A percentile compares a stretch with the other conserved stretches of the same genome.
These are phyloP conservation scores for Phytophthora cryptogea DNA, from an alignment of 352 stramenopile genomes.

Conservation along the genomic window DNA sequence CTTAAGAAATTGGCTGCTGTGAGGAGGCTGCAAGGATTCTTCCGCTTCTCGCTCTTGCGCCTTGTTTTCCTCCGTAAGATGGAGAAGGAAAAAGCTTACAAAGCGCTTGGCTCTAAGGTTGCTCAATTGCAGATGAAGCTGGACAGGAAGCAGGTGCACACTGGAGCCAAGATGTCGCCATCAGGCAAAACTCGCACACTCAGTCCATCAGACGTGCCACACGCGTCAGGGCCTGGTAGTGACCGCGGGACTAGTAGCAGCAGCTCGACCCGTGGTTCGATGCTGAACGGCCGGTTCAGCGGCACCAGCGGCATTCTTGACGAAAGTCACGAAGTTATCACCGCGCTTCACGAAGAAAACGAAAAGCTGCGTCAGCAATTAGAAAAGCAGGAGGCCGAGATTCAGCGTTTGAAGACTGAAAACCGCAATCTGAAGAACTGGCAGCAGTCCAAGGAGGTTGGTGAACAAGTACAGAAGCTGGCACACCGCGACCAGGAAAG, in stretches of 20 bases:
- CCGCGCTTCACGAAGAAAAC: conserved; percentile 83
- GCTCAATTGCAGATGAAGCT: conserved; percentile 72
- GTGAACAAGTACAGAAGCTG: conserved; percentile 88
- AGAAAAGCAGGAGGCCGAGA: conserved; percentile 73
- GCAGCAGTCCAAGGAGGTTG: conserved; percentile 88
- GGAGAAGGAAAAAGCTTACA: conserved; percentile 83
- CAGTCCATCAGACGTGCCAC: conserved; percentile 29
- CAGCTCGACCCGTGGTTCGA: conserved; percentile 53
- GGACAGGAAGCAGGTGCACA: conserved; percentile 58
- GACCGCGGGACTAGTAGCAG: conserved; percentile 28
- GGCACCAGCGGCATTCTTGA: conserved; percentile 79
- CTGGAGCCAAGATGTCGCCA: conserved; percentile 46
- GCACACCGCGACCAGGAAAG: conserved; percentile 84
- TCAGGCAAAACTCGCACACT: conserved; percentile 40
- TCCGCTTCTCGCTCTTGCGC: conserved; percentile 74
- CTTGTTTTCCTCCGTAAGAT: conserved; percentile 80
- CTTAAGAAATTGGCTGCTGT: conserved; percentile 53
- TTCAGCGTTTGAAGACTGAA: conserved; percentile 77
- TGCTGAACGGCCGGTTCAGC: conserved; percentile 63
- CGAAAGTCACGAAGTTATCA: conserved; percentile 89
- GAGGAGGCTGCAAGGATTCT: conserved; percentile 73
- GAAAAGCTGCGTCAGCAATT: conserved; percentile 74
- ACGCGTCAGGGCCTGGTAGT: conserved; percentile 16
- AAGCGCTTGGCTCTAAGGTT: conserved; percentile 73
- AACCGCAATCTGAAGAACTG: conserved; percentile 83